Evolutionary conservation across 2,329 filamentous ascomycete genomes (phyloP), one percentile per base, ranked within the genome.

Genomic region (Fusarium chlamydosporum): DNA sequence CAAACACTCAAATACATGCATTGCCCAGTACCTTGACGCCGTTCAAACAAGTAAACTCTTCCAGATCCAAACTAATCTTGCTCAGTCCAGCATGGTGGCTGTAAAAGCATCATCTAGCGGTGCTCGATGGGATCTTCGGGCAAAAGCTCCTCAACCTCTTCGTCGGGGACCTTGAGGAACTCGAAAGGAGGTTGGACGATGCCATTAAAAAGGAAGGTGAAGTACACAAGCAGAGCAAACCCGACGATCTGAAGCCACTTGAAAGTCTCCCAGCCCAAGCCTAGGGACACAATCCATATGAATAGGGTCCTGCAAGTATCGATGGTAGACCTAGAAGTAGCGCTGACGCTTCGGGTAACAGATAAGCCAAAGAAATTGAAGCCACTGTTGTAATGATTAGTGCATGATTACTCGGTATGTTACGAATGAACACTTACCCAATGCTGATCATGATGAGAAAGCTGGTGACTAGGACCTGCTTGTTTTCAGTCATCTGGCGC

Each of bases 311-410:
- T 90, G 84, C 94, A 98, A 1, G 96, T 99, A 79, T 99, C 96
- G 74, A 99, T 98, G 33, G 95, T 98, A 33, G 93, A 97, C 65
- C 96, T 89, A 2, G 95, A 93, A 0, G 96, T 99, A 12, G 96
- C 96, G 67, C 92, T 96, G 71, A 99, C 93, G 66, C 82, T 90
- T 63, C 93, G 89, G 1, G 96, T 99, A 10, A 99, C 95, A 1
- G 92, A 96, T 11, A 99, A 87, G 9, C 96, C 96, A 79, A 99
- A 99, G 84, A 97, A 99, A 82, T 99, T 99, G 87, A 98, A 99
- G 55, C 95, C 94, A 68, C 93, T 96, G 33, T 42, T 29, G 13
- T 27, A 7, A 12, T 27, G 7, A 61, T 77, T 60, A 74, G 71
- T 56, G 42, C 53, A 45, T 33, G 54, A 65, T 4, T 5, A 26